Evolutionary conservation across 1,284 basidiomycete species (phyloP).

Genomic region (Schizophyllum commune): DNA sequence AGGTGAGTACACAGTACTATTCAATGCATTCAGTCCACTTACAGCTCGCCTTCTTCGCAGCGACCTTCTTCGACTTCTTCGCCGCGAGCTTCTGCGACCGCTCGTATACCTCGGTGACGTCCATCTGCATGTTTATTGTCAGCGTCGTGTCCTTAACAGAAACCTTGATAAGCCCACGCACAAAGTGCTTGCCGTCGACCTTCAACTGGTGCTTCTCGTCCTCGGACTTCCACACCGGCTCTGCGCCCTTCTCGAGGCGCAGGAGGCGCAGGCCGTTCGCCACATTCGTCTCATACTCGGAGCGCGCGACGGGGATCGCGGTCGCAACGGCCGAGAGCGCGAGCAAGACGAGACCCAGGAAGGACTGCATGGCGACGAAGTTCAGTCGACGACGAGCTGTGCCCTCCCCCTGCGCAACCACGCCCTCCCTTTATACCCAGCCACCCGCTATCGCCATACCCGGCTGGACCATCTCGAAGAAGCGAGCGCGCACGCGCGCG

Average conservation of each 20-base stretch:
- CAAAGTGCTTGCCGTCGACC: constrained; percentile 26
- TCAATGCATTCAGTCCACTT: constrained; percentile 7
- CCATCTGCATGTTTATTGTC: constrained; percentile 22
- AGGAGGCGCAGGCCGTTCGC: constrained; percentile 39
- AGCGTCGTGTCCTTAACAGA: constrained; percentile 8
- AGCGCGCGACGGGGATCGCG: constrained; percentile 23
- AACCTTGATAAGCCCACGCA: constrained; percentile 18
- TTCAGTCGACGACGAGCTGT: neutral
- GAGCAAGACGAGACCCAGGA: neutral
- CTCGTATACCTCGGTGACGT: constrained; percentile 49
- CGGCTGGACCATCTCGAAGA: neutral
- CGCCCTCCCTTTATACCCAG: neutral
- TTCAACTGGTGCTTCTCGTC: constrained; percentile 33
- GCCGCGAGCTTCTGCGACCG: constrained; percentile 24
- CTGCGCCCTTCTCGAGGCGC: constrained; percentile 32
- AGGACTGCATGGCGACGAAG: neutral
- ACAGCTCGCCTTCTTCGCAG: constrained; percentile 22
- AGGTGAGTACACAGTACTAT: constrained; percentile 15
- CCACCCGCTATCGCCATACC: neutral
- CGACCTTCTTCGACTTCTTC: constrained; percentile 4
- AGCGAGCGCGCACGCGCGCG: neutral
- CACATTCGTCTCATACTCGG: constrained; percentile 28
- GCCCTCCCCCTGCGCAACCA: no score
- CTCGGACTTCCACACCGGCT: constrained; percentile 32
- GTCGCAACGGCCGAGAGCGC: neutral